A percentile compares a stretch with the other conserved stretches of the same genome.
Evolutionary conservation across 768 basidiomycete genomes (phyloP).

Genomic region (Rhizopogon rudus): DNA sequence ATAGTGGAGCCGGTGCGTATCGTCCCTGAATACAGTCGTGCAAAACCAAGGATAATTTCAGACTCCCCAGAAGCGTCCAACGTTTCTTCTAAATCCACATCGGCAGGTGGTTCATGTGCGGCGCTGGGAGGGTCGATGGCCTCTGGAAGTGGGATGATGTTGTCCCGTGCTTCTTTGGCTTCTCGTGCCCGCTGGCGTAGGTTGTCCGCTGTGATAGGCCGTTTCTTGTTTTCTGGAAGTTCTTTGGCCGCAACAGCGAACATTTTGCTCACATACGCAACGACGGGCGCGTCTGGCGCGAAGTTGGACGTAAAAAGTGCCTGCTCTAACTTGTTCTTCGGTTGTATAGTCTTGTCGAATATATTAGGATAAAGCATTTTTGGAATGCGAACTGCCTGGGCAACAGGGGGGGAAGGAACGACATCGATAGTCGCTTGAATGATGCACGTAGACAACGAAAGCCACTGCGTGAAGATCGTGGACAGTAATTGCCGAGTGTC

Average conservation of each 20-base stretch:
- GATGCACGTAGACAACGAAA: conserved; percentile 87
- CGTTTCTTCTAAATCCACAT: background rate
- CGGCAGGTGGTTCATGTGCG: background rate
- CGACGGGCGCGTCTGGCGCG: conserved; percentile 50
- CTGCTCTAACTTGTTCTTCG: conserved; percentile 78
- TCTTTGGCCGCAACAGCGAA: conserved; percentile 82
- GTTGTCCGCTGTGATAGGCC: conserved; percentile 74
- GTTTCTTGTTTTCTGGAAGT: conserved; percentile 83
- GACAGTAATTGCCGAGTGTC: conserved; percentile 81
- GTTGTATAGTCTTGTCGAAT: conserved; percentile 50
- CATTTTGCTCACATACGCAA: conserved; percentile 97
- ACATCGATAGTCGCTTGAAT: conserved; percentile 92
- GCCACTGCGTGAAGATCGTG: conserved; percentile 92
- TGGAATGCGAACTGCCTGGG: conserved; percentile 81
- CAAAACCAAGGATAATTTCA: conserved; percentile 87
- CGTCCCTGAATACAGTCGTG: conserved; percentile 89
- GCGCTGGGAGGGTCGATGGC: conserved; percentile 1
- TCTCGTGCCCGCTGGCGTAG: conserved; percentile 65
- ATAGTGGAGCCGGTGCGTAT: conserved; percentile 60
- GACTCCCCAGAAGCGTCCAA: conserved; percentile 3
- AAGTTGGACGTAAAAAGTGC: conserved; percentile 75
- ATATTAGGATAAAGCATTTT: conserved; percentile 87
- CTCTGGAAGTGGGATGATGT: conserved; percentile 6
- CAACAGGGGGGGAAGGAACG: conserved; percentile 80
- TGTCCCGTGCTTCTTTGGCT: conserved; percentile 36